Percentiles rank a stretch among this genome's conserved stretches.
phyloP scores from a whole-genome alignment of 768 basidiomycete species.

The Tylopilus subfusipes region DNA sequence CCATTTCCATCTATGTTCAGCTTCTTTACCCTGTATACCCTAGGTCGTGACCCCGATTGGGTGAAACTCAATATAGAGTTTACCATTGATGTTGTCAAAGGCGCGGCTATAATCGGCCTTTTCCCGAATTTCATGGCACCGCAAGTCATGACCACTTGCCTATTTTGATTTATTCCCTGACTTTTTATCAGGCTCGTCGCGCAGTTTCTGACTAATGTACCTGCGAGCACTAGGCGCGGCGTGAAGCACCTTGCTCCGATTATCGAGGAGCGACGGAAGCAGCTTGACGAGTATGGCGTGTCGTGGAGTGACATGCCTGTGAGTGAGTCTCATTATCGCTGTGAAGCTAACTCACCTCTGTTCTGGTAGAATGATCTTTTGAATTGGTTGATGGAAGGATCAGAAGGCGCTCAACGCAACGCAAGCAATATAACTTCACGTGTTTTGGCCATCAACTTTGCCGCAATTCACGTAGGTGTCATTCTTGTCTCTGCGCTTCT shows the following conservation, averaged over 20 bases:
- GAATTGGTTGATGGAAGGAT: constrained; percentile 32
- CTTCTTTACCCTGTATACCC: background rate
- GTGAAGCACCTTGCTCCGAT: constrained; percentile 25
- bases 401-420: constrained; percentile 11
- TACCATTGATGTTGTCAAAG: constrained; percentile 11
- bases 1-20: background rate
- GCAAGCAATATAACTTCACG: constrained; percentile 20
- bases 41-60: constrained; percentile 29
- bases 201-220: background rate
- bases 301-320: background rate
- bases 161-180: background rate
- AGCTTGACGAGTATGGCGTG: background rate
- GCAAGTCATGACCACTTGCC: constrained; percentile 15
- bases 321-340: background rate
- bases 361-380: constrained; percentile 31
- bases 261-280: constrained; percentile 11
- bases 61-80: constrained; percentile 28
- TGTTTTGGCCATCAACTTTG: constrained; percentile 18
- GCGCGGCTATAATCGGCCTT: constrained; percentile 17
- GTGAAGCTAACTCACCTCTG: background rate
- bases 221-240: constrained; percentile 5
- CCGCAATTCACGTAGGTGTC: constrained; percentile 20
- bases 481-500: fast-evolving
- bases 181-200: background rate
- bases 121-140: constrained; percentile 34